Base-by-base conservation (phyloP, 2,329 filamentous ascomycete genomes). In the Colletotrichum sidae region DNA sequence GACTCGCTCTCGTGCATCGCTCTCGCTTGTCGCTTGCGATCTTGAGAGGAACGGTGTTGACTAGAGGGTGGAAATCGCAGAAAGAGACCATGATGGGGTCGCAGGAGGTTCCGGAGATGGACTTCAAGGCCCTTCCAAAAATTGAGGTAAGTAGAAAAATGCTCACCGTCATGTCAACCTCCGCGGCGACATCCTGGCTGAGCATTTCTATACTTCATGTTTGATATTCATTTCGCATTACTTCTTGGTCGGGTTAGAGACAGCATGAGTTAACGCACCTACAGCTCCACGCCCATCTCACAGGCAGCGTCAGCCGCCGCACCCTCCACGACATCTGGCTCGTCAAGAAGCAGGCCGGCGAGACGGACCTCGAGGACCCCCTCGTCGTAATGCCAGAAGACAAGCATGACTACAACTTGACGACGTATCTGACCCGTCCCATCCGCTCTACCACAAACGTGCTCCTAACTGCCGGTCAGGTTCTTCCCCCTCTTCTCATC, bases 401-500 rank as follows among this genome's bases (percentile, higher is more conserved):
- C n/a, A 92, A 92, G 74, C 86, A 90, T 66, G 88, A 92, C 74
- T 92, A 89, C 73, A 84, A 92, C 69, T 78, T 93, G 50, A 81
- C 88, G 67, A 90, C 86, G 90, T 92, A 81, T 76, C 81, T 45
- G 11, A 79, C 33, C 54, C n/a, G 13, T 64, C 58, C 63, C 56
- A 68, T 60, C 34, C 53, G 34, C n/a, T 9, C 13, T 44, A 13
- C 17, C 52, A 54, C 8, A 7, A 12, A 41, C 53, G 42, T 45
- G 6, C 13, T 44, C 49, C 49, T 46, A 11, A 35, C n/a, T 17
- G 57, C 57, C 41, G 13, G 1, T 15, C 54, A 91, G 91, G 45
- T 93, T 94, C 84, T 94, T 94, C 73, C 89, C 89, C 2, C 83
- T 94, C 13, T 95, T 95, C 78, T 90, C 89, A 34, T 89, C 85